Conservation (phyloP, 2,329 filamentous ascomycete species). For the Penicillium sp. region DNA sequence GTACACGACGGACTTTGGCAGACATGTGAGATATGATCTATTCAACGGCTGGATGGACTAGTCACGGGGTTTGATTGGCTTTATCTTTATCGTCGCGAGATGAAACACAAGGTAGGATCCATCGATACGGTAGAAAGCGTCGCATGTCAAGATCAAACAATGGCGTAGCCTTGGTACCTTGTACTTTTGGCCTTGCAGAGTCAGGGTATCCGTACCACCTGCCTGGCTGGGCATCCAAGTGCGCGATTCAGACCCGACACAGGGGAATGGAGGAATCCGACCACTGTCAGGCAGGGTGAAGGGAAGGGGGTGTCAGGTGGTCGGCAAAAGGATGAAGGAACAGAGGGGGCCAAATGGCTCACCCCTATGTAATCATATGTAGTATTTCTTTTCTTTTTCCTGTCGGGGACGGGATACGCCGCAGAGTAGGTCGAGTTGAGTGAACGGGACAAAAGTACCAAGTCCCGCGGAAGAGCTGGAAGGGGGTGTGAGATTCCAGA, state of each 20-base stretch:
- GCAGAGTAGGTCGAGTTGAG: not conserved
- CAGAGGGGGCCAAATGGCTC: not conserved
- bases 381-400: not conserved
- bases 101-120: not conserved
- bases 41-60: too few relatives aligned
- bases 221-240: constrained; percentile 13
- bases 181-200: too few relatives aligned
- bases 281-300: constrained; percentile 7
- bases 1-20: too few relatives aligned
- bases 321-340: constrained; percentile 3
- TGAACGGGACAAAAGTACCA: constrained; percentile 6
- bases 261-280: constrained; percentile 4
- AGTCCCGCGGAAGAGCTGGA: not conserved
- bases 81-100: not conserved
- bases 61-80: not conserved
- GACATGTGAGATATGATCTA: too few relatives aligned
- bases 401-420: not conserved
- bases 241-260: constrained; percentile 8
- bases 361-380: too few relatives aligned
- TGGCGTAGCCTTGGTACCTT: too few relatives aligned
- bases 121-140: too few relatives aligned
- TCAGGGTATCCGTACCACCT: constrained; percentile 7
- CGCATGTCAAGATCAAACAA: too few relatives aligned
- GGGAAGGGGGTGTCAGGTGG: constrained; percentile 11
- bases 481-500: not conserved